Base-by-base conservation (phyloP, 176 grass and related monocot genomes). In the Phoenix dactylifera region DNA sequence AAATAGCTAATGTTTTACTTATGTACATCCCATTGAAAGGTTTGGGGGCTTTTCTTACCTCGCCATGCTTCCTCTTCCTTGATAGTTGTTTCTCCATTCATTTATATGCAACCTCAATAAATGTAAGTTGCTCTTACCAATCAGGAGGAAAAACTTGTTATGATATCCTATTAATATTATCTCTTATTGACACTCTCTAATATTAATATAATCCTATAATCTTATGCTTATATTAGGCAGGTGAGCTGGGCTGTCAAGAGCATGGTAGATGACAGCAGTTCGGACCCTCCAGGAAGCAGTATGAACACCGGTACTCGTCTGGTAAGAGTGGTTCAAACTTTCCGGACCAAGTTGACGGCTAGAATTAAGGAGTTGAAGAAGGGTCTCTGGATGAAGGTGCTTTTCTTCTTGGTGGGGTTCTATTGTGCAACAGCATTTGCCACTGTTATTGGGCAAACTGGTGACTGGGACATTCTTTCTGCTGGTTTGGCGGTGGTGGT, bases 381-480 rank as follows among this genome's bases (percentile, higher is more conserved):
- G 74, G 80, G 83, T 0, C 52, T 95, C 4, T 69, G 77, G 0
- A 5, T 87, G n/a, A 95, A 95, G 78, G 69, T 95, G 60, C 60
- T 90, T 0, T 87, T 90, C 65, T 95, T 95, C 59, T 83, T 95
- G 28, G 65, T 95, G 15, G 86, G 91, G 18, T 95, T 90, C 55
- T 95, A 95, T 17, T 96, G 83, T 6, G 91, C 91, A 6, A 96
- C 86, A 0, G 91, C 91, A 51, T 96, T 96, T 63, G 91, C 86
- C 15, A 96, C 91, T 0, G 83, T 96, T 19, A 96, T 90, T 15
- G 91, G 86, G 6, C 91, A 96, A 79, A 90, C 91, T 14, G 91
- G 86, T 20, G 91, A 96, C 56, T 96, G 91, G 91, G 91, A 96
- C 73, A 96, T 96, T 77, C 30, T 96, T 67, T 96, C 91, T 2